Evolutionary conservation across 306 rosid species (phyloP), one percentile per base, ranked within the genome.

Genomic region (Lagenaria siceraria): DNA sequence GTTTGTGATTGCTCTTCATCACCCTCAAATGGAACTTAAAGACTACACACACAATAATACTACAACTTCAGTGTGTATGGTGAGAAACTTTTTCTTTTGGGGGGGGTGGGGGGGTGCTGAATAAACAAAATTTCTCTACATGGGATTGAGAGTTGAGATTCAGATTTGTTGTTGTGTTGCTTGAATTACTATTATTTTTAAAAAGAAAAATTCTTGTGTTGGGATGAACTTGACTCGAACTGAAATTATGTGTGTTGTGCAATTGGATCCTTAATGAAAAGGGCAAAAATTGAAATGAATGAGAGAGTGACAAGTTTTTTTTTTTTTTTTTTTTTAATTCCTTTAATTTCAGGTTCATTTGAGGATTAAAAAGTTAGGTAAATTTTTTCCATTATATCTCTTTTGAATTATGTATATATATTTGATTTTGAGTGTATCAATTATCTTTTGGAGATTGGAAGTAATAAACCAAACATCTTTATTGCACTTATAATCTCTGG

Each of bases 1-100:
- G 90, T 78, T n/a, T 40, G 84, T 68, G 91, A 87, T 51, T 85
- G 80, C 75, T 81, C 88, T 83, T 81, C 91, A 15, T 86, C 86
- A 46, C 59, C 90, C 75, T 81, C 90, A 7, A 83, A 83, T 60
- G 88, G 84, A 35, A 80, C 81, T 15, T 83, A 74, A 70, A 69
- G 74, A 63, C 10, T 63, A 9, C 1, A 68, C 10, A 5, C 6
- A 52, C n/a, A 38, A 15, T 42, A 31, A 62, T 36, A 82, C 6
- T 51, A 59, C 25, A 18, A 14, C 56, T 27, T 35, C 29, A 51
- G 8, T 35, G 25, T 35, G 25, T 38, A 14, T 72, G 15, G 3
- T 36, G 12, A 70, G 46, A 52, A 22, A n/a, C n/a, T n/a, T n/a
- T n/a, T 29, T 29, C 3, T 29, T 29, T 29, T 29, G 31, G 33